Base-by-base conservation (phyloP, 2,329 filamentous ascomycete genomes). In the Kalaharituber pfeilii region DNA sequence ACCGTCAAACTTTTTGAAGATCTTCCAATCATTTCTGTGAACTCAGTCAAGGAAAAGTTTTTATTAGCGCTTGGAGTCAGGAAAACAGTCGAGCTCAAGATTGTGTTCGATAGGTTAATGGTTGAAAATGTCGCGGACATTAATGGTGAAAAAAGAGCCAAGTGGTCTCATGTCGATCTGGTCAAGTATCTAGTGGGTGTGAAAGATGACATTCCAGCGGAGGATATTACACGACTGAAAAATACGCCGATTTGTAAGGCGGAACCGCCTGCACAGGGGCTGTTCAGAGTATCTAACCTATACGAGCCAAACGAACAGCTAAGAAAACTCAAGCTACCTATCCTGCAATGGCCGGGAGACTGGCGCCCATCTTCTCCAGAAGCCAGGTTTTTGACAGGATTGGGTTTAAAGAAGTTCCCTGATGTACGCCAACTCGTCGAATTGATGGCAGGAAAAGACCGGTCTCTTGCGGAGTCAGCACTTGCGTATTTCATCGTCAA, bases 1-100 rank as follows among this genome's bases (percentile, higher is more conserved):
- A 83, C 79, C n/a, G 91, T 98, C 33, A 91, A 86, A 66, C 72
- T 98, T 0, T 98, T 98, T 64, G 87, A 95, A 58, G 91, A 98
- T 66, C 72, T 98, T 15, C 88, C 91, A 0, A 81, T 82, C 11
- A 80, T 96, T 1, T 78, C 81, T 59, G 79, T 88, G 44, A 79
- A 82, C 39, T 78, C 80, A 28, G 77, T 95, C 11, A 96, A 95
- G 66, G 89, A 96, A 47, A 95, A 93, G 66, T 85, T 98, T 58
- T 69, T 98, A 44, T 71, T 76, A 2, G 78, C 84, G 1, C 72
- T 98, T 28, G 89, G 91, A 2, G 88, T 98, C 25, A 80, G 91
- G 56, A 96, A 96, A 70, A 98, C 91, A 0, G 81, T 98, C 20
- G 91, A 98, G 62, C 72, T 98, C 1, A 86, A 86, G 28, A 89